Evolutionary conservation across 2,329 filamentous ascomycete genomes (phyloP).

Genomic region (Nemania sp.): DNA sequence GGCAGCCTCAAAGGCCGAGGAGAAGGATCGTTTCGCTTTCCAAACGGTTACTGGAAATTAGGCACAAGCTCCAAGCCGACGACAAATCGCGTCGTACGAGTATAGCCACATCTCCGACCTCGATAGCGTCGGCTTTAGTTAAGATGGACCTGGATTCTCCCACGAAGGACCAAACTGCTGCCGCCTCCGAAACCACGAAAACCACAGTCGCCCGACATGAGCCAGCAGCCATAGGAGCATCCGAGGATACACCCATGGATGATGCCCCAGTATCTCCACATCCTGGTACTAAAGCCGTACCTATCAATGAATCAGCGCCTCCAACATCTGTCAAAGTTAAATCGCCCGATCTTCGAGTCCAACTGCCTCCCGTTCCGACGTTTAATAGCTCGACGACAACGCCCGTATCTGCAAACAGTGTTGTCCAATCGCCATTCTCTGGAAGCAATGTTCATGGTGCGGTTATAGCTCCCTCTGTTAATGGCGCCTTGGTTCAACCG

Average conservation of each 20-base stretch:
- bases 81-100: constrained; percentile 54
- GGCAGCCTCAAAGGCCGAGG: constrained; percentile 55
- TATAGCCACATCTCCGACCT: constrained; percentile 46
- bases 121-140: constrained; percentile 49
- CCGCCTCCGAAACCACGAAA: constrained; percentile 36
- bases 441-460: constrained; percentile 56
- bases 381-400: constrained; percentile 62
- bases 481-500: constrained; percentile 61
- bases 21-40: constrained; percentile 66
- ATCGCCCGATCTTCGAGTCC: constrained; percentile 57
- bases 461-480: constrained; percentile 57
- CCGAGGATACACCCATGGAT: constrained; percentile 46
- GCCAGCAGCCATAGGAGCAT: constrained; percentile 11
- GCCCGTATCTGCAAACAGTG: constrained; percentile 60
- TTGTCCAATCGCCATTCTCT: constrained; percentile 65
- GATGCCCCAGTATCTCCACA: constrained; percentile 52
- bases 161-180: constrained; percentile 45
- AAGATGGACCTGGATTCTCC: constrained; percentile 58
- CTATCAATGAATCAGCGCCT: constrained; percentile 9
- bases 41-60: constrained; percentile 63
- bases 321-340: constrained; percentile 39
- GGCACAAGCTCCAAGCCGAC: constrained; percentile 58
- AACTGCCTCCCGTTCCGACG: constrained; percentile 67
- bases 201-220: background rate
- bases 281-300: constrained; percentile 36